A percentile compares a stretch with the other conserved stretches of the same genome.
Evolutionary conservation across 148 eudicot species (phyloP).

Genomic region (Camellia sinensis): DNA sequence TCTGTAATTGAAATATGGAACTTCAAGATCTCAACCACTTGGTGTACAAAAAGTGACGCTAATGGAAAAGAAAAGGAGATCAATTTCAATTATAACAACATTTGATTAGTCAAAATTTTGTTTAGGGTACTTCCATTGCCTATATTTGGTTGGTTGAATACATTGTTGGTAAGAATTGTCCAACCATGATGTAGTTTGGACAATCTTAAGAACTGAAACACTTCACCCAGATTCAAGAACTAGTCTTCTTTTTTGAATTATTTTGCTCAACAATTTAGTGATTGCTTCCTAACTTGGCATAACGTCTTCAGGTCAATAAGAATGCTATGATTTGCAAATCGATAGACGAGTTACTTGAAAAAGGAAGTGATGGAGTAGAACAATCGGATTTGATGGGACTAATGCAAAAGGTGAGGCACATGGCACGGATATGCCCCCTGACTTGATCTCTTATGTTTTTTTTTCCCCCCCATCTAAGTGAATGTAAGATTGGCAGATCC

Average conservation of each 20-base stretch:
- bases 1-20: neutral
- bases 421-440: neutral
- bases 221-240: neutral
- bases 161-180: neutral
- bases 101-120: neutral
- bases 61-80: too few species aligned
- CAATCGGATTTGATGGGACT: slow-evolving; percentile 50
- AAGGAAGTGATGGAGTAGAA: slow-evolving; percentile 51
- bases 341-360: slow-evolving; percentile 66
- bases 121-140: neutral
- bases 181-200: neutral
- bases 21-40: neutral
- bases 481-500: neutral
- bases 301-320: slow-evolving; percentile 60
- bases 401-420: slow-evolving; percentile 57
- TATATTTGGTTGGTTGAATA: neutral
- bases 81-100: neutral
- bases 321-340: slow-evolving; percentile 74
- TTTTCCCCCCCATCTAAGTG: neutral
- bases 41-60: too few species aligned
- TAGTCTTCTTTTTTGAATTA: neutral
- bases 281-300: slow-evolving; percentile 1
- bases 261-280: neutral
- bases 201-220: neutral
- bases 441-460: neutral